A percentile compares a stretch with the other conserved stretches of the same genome.
Evolutionary conservation across 169 alveolate genomes (phyloP).

Genomic region (Plasmodium inui): DNA sequence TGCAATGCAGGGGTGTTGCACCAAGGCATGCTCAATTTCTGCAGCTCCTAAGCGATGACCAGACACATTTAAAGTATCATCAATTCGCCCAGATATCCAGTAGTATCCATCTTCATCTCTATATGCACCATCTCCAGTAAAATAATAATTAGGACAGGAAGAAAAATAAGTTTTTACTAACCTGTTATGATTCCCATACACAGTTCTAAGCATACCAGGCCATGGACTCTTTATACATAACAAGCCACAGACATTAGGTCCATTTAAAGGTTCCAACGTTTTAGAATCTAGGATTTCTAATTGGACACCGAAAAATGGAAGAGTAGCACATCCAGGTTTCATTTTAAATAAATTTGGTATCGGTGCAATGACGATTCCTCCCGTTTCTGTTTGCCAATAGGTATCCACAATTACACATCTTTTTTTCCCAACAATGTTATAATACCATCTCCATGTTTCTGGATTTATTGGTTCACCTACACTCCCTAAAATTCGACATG

Average conservation of each 20-base stretch:
- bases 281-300: slow-evolving; percentile 91
- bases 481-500: slow-evolving; percentile 86
- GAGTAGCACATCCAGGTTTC: slow-evolving; percentile 96
- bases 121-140: slow-evolving; percentile 97
- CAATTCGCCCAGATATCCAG: slow-evolving; percentile 97
- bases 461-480: slow-evolving; percentile 96
- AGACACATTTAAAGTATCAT: slow-evolving; percentile 95
- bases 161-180: slow-evolving; percentile 87
- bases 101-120: slow-evolving; percentile 94
- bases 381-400: slow-evolving; percentile 99
- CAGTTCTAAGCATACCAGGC: slow-evolving; percentile 93
- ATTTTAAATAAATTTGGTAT: slow-evolving; percentile 91
- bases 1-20: slow-evolving; percentile 88
- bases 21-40: slow-evolving; percentile 94
- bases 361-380: slow-evolving; percentile 94
- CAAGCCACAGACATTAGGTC: slow-evolving; percentile 87
- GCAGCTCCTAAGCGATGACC: slow-evolving; percentile 96
- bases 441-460: slow-evolving; percentile 96
- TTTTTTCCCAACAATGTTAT: slow-evolving; percentile 83
- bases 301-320: slow-evolving; percentile 90
- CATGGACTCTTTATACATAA: slow-evolving; percentile 91
- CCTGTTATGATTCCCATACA: slow-evolving; percentile 91
- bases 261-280: slow-evolving; percentile 88
- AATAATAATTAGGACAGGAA: slow-evolving; percentile 90
- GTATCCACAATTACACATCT: slow-evolving; percentile 93